Conservation (phyloP, 2,329 filamentous ascomycete genomes). For the Rutstroemia sp. region DNA sequence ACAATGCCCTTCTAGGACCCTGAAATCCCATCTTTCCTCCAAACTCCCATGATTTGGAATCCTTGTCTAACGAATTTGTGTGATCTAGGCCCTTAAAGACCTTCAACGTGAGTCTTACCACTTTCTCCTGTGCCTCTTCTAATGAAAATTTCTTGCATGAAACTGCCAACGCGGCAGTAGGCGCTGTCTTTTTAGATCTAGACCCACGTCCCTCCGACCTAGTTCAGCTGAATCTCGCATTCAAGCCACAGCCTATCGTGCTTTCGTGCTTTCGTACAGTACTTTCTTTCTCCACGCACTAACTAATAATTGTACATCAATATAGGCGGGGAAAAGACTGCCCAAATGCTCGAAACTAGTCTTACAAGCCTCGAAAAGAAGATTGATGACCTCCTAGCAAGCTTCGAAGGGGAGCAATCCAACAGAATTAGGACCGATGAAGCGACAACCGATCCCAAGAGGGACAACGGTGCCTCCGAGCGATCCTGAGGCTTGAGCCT, state of each 20-base stretch:
- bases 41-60: background rate
- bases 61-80: slow-evolving; percentile 1
- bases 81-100: slow-evolving; percentile 8
- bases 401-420: slow-evolving; percentile 33
- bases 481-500: too few relatives aligned
- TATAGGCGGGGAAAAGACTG: slow-evolving; percentile 43
- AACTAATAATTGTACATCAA: background rate
- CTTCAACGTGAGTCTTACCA: slow-evolving; percentile 5
- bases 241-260: background rate
- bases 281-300: background rate
- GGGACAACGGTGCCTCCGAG: too few relatives aligned
- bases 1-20: background rate
- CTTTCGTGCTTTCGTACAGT: background rate
- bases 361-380: slow-evolving; percentile 45
- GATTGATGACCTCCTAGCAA: slow-evolving; percentile 47
- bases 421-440: background rate
- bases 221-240: background rate
- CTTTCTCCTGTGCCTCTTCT: background rate
- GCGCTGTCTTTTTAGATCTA: background rate
- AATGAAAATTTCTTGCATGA: background rate
- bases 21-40: background rate
- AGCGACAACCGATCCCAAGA: background rate
- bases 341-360: slow-evolving; percentile 44
- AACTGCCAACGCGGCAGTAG: background rate
- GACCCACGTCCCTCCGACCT: background rate